A percentile compares a stretch with the other conserved stretches of the same genome.
These are phyloP conservation scores for Colletotrichum camelliae DNA, from an alignment of 2,329 filamentous ascomycete species.

Conservation along the genomic window DNA sequence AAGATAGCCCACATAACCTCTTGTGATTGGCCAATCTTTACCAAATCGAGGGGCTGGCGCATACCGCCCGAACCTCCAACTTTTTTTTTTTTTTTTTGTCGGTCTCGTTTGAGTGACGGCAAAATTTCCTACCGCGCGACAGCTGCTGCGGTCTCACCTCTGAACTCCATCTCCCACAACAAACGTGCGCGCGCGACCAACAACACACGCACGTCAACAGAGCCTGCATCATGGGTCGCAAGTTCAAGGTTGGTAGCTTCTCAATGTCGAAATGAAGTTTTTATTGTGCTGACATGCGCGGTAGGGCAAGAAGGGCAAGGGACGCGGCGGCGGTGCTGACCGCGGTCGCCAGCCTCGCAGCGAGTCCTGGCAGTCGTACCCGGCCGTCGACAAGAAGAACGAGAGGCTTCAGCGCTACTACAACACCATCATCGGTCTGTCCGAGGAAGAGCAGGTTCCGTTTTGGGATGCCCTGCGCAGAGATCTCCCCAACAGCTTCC, in stretches of 20 bases:
- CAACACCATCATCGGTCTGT: conserved; percentile 75
- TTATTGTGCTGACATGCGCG: background rate
- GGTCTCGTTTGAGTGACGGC: background rate
- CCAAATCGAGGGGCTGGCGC: conserved; percentile 6
- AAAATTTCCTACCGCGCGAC: conserved; percentile 20
- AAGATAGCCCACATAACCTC: background rate
- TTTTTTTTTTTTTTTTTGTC: background rate
- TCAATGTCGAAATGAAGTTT: background rate
- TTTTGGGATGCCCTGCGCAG: conserved; percentile 87
- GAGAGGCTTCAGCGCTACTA: conserved; percentile 88
- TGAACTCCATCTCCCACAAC: background rate
- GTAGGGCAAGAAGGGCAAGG: conserved; percentile 18
- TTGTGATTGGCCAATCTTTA: conserved; percentile 8
- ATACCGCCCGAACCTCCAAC: conserved; percentile 4
- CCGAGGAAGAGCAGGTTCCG: conserved; percentile 76
- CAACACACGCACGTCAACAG: background rate
- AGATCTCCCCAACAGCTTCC: conserved; percentile 95
- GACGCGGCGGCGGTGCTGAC: conserved; percentile 7
- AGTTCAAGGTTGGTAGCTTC: conserved; percentile 11
- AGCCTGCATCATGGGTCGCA: conserved; percentile 18
- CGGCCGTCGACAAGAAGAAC: conserved; percentile 77
- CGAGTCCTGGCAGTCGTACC: conserved; percentile 41
- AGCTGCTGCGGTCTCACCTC: background rate
- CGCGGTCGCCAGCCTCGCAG: conserved; percentile 21
- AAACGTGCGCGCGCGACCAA: background rate